These are phyloP conservation scores for Flueggea neowawraea DNA, from an alignment of 441 rosid species.

Conservation along the genomic window DNA sequence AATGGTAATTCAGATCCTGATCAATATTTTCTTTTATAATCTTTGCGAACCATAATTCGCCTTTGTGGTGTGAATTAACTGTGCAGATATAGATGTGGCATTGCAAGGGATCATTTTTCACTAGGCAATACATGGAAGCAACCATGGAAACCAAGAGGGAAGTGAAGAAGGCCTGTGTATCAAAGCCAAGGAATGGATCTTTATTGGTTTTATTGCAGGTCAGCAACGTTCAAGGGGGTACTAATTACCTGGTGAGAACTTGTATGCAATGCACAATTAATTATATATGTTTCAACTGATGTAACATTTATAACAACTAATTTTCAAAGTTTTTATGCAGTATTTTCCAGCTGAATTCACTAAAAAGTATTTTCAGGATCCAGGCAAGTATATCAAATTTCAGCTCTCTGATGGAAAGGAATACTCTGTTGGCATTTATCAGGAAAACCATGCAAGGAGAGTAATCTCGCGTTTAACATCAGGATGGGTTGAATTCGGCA, in stretches of 20 bases:
- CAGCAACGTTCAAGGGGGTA: too few relatives aligned
- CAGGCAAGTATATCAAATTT: neutral
- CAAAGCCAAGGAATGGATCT: too few relatives aligned
- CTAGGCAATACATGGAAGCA: too few relatives aligned
- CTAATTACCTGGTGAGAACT: too few relatives aligned
- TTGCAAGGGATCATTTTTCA: too few relatives aligned
- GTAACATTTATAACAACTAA: neutral
- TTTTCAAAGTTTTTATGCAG: neutral
- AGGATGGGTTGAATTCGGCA: constrained; percentile 6
- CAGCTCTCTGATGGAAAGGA: constrained; percentile 3
- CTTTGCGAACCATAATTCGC: too few relatives aligned
- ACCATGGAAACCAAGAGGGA: too few relatives aligned
- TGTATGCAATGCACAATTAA: too few relatives aligned
- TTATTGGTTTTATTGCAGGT: too few relatives aligned
- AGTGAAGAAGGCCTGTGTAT: too few relatives aligned
- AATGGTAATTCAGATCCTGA: neutral
- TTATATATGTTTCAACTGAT: neutral
- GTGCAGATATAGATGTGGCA: too few relatives aligned
- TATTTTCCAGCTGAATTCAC: constrained; percentile 1
- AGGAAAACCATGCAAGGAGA: neutral
- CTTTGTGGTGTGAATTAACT: too few relatives aligned
- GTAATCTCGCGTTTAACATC: neutral
- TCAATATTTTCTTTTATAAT: neutral
- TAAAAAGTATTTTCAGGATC: neutral
- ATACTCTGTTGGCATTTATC: neutral